Base-by-base conservation (phyloP, 1,139 yeast genomes). In the Saccharomyces hybrid region DNA sequence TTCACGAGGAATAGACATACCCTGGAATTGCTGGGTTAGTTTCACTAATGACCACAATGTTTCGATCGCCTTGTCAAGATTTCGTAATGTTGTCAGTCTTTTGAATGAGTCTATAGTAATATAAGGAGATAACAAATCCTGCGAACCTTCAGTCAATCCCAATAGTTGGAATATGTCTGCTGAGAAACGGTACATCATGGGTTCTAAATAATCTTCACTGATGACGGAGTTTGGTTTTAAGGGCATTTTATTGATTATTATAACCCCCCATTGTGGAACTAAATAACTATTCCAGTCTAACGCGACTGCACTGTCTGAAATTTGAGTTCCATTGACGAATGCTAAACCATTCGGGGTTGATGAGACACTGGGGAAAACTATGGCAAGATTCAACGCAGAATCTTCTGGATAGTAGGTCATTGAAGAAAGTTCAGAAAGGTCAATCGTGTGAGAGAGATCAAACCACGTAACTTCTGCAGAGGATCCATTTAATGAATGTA, bases 221-320 rank as follows among this genome's bases (percentile, higher is more conserved):
- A 85, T 63, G 5, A 62, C 57, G 0, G 72, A 54, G 52, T 71
- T 68, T 27, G 62, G 57, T 27, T 69, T 62, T 7, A 71, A 54
- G 50, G 74, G 64, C 4, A 73, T 68, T 47, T 78, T 74, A 63
- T 84, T 81, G 55, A 79, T 70, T 26, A 84, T 75, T 3, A 85
- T 77, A 2, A 86, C 86, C 25, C 98, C 98, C 96, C 96, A 91
- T 71, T 88, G 96, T 6, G 97, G 96, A 32, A 91, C 80, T 53
- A 88, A 70, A 66, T 87, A 91, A 48, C 93, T 82, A 63, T 86
- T 81, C 53, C 88, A 78, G 49, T 56, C 52, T 3, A 42, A 50
- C 6, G 47, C 42, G 5, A 48, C 11, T 1, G 60, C 58, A 0
- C 86, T 79, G 54, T 75, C 49, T 2, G 48, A 50, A 9, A 41